These are phyloP conservation scores for Glycine latifolia DNA, from an alignment of 306 rosid species.

Conservation along the genomic window DNA sequence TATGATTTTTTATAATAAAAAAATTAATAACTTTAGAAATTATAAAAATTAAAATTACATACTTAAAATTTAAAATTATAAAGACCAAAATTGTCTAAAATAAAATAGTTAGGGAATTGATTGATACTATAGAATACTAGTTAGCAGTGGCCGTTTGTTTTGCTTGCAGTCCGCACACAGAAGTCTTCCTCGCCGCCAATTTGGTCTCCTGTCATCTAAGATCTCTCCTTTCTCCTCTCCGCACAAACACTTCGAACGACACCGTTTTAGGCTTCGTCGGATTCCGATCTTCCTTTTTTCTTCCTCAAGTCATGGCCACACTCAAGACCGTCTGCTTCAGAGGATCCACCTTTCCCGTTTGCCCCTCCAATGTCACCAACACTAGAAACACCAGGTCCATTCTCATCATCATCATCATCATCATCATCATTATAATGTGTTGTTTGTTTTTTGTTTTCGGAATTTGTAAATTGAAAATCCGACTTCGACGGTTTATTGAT, in stretches of 20 bases:
- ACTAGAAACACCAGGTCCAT: conserved; percentile 43
- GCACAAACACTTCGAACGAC: background rate
- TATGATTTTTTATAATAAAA: too few species aligned
- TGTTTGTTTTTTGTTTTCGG: background rate
- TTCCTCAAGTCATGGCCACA: conserved; percentile 47
- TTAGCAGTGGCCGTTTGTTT: background rate
- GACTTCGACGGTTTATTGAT: background rate
- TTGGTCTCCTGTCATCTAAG: background rate
- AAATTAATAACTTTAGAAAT: too few species aligned
- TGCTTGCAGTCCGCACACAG: background rate
- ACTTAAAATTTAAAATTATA: too few species aligned
- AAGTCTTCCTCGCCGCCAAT: background rate
- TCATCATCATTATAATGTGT: background rate
- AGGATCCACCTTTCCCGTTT: conserved; percentile 56
- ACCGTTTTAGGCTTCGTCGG: background rate
- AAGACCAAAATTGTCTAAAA: too few species aligned
- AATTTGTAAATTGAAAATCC: background rate
- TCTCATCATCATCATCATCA: background rate
- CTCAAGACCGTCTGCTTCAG: conserved; percentile 56
- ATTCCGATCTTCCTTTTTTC: background rate
- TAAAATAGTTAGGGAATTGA: background rate
- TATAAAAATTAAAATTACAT: too few species aligned
- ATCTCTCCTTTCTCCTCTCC: background rate
- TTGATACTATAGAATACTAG: too few species aligned
- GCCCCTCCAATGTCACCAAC: conserved; percentile 50